A percentile compares a stretch with the other conserved stretches of the same genome.
Evolutionary conservation across 2,329 filamentous ascomycete species (phyloP).

Genomic region (Hymenoscyphus occultus): DNA sequence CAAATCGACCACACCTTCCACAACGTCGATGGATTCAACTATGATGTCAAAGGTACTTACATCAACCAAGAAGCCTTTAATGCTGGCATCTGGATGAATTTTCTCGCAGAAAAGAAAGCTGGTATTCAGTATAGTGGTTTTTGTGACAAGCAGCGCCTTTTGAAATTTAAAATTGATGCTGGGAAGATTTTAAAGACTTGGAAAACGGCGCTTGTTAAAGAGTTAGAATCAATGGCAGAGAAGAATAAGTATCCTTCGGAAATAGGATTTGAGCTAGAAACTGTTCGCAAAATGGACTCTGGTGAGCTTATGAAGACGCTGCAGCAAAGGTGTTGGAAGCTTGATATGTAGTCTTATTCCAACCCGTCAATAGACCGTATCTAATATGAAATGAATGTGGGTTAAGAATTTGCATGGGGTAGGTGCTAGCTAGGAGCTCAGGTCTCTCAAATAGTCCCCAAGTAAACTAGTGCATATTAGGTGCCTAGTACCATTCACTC

Average conservation of each 20-base stretch:
- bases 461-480: too few species aligned
- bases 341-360: too few species aligned
- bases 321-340: too few species aligned
- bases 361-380: too few species aligned
- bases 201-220: not conserved
- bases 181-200: not conserved
- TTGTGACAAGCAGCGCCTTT: not conserved
- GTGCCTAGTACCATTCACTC: too few species aligned
- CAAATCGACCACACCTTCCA: not conserved
- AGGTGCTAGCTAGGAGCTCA: too few species aligned
- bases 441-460: too few species aligned
- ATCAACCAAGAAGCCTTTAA: not conserved
- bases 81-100: not conserved
- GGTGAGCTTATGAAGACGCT: not conserved
- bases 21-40: not conserved
- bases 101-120: not conserved
- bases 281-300: not conserved
- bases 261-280: not conserved
- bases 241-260: not conserved
- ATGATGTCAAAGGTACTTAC: not conserved
- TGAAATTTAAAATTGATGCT: not conserved
- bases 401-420: too few species aligned
- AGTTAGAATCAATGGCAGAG: constrained; percentile 18
- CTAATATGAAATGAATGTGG: too few species aligned
- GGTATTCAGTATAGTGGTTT: not conserved